Conservation (phyloP, 108 stramenopile genomes). For the Parietichytrium sp. region DNA sequence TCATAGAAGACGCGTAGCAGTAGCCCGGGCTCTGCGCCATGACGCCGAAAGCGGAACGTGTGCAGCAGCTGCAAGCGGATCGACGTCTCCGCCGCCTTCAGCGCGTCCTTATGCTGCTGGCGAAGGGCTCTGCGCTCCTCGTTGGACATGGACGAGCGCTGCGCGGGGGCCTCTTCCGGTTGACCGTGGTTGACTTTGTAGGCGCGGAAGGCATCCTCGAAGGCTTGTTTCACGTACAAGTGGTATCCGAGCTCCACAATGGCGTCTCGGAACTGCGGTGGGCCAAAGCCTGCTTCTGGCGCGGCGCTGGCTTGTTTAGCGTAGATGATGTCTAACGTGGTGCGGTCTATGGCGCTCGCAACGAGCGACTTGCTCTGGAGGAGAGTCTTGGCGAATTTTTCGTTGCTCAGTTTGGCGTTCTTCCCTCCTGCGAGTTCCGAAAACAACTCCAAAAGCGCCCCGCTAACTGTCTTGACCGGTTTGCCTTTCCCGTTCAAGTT, state of each 20-base stretch:
- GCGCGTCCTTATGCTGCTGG: not conserved
- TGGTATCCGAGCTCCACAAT: not conserved
- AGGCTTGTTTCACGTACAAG: not conserved
- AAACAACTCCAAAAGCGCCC: not conserved
- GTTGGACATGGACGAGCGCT: not conserved
- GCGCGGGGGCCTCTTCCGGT: not conserved
- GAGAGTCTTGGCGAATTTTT: not conserved
- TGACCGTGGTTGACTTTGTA: not conserved
- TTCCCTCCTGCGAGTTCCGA: not conserved
- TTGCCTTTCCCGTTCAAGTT: too few relatives aligned
- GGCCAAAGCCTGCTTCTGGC: not conserved
- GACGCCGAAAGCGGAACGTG: not conserved
- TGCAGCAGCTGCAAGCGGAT: not conserved
- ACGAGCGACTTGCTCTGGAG: not conserved
- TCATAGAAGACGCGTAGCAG: not conserved
- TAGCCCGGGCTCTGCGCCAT: not conserved
- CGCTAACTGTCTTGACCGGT: too few relatives aligned
- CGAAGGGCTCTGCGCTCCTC: not conserved
- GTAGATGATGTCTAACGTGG: not conserved
- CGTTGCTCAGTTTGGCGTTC: not conserved
- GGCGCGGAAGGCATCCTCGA: not conserved
- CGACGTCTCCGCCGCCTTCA: not conserved
- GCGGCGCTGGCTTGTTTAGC: not conserved
- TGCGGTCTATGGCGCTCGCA: not conserved
- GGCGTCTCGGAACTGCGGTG: conserved; percentile 2